phyloP scores from a whole-genome alignment of 805 yeast genomes.

The Diddensiella transvaalensis region DNA sequence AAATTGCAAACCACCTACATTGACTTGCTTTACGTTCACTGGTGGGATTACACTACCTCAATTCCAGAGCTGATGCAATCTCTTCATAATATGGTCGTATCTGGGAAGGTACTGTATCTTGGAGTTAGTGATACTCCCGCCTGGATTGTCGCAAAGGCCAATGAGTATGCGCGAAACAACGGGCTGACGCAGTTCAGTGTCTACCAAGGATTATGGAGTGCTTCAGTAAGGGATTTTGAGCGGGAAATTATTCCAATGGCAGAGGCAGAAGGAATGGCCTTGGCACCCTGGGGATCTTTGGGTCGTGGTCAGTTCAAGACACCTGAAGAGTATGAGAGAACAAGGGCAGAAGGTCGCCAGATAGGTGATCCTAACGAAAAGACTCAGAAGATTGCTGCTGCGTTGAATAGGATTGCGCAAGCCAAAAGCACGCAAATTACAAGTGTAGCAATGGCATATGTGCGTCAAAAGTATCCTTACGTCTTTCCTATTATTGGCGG shows the following conservation, averaged over 20 bases:
- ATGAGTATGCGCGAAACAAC: constrained; percentile 51
- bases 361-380: background rate
- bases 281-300: constrained; percentile 27
- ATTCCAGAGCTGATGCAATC: constrained; percentile 55
- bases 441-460: constrained; percentile 26
- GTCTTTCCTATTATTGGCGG: constrained; percentile 29
- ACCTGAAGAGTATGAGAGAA: constrained; percentile 8
- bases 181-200: constrained; percentile 57
- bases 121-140: constrained; percentile 65
- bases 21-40: constrained; percentile 54
- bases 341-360: background rate
- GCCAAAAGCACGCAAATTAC: constrained; percentile 1
- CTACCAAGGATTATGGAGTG: constrained; percentile 57
- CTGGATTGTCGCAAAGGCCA: constrained; percentile 49
- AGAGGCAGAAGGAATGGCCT: constrained; percentile 26
- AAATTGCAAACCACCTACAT: constrained; percentile 36
- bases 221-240: constrained; percentile 28
- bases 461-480: constrained; percentile 21
- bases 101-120: constrained; percentile 50
- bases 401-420: constrained; percentile 9
- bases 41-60: constrained; percentile 40
- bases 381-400: background rate
- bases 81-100: constrained; percentile 48
- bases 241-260: constrained; percentile 30
- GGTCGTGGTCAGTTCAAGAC: constrained; percentile 27